Percentiles rank a stretch among this genome's conserved stretches.
Evolutionary conservation across 2,329 filamentous ascomycete genomes (phyloP).

Genomic region (Fusarium anguioides): DNA sequence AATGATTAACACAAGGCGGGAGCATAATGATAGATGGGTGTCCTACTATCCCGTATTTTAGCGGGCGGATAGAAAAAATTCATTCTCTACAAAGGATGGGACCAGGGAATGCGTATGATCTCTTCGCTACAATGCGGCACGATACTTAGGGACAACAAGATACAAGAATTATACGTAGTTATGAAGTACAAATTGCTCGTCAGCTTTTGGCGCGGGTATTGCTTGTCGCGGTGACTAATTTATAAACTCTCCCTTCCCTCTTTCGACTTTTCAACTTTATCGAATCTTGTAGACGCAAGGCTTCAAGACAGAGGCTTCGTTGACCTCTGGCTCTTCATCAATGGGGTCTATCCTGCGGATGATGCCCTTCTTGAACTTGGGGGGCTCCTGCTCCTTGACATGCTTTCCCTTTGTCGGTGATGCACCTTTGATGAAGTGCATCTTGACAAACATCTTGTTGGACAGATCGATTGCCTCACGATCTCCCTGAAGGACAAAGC

Average conservation of each 20-base stretch:
- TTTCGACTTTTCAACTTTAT: conserved; percentile 52
- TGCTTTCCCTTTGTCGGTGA: conserved; percentile 81
- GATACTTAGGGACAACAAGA: conserved; percentile 31
- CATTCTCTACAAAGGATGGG: conserved; percentile 9
- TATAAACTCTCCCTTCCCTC: conserved; percentile 2
- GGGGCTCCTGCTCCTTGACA: conserved; percentile 68
- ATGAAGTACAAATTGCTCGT: conserved; percentile 32
- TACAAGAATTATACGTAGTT: conserved; percentile 26
- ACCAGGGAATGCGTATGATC: conserved; percentile 18
- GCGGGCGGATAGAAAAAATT: conserved; percentile 39
- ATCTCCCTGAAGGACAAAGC: conserved; percentile 83
- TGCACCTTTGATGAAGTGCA: conserved; percentile 91
- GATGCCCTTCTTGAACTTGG: conserved; percentile 64
- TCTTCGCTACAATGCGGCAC: conserved; percentile 19
- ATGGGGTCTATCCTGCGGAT: conserved; percentile 64
- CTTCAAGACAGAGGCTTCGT: conserved; percentile 79
- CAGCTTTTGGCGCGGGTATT: conserved; percentile 33
- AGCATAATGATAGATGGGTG: conserved; percentile 40
- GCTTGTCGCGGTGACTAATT: conserved; percentile 23
- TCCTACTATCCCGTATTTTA: conserved; percentile 14
- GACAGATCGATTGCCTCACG: conserved; percentile 77
- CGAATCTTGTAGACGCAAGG: conserved; percentile 96
- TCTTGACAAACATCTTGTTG: conserved; percentile 99
- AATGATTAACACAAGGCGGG: conserved; percentile 23
- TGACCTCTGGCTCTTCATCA: conserved; percentile 69